Evolutionary conservation across 2,329 filamentous ascomycete species (phyloP).

Genomic region (Hypoxylon sp.): DNA sequence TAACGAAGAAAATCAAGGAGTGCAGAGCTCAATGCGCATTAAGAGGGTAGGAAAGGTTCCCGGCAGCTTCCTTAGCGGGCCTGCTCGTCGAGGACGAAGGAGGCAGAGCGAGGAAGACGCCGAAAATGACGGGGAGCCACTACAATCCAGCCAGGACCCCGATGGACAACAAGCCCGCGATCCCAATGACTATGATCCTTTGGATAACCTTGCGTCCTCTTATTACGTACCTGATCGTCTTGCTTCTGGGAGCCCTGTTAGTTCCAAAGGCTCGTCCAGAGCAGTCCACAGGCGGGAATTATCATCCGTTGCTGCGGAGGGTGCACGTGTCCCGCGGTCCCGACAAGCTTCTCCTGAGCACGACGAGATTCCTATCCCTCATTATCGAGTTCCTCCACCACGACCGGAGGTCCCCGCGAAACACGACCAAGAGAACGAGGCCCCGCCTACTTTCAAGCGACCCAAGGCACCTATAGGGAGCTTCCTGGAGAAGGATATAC

Average conservation of each 20-base stretch:
- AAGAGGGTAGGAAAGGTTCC: slow-evolving; percentile 81
- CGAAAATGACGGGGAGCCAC: slow-evolving; percentile 58
- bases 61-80: slow-evolving; percentile 82
- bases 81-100: slow-evolving; percentile 78
- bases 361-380: slow-evolving; percentile 59
- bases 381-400: slow-evolving; percentile 68
- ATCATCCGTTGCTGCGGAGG: slow-evolving; percentile 48
- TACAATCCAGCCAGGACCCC: slow-evolving; percentile 56
- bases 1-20: slow-evolving; percentile 71
- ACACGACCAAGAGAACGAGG: slow-evolving; percentile 88
- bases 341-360: slow-evolving; percentile 50
- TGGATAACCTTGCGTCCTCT: slow-evolving; percentile 55
- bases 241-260: slow-evolving; percentile 69
- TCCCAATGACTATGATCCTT: slow-evolving; percentile 52
- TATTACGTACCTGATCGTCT: slow-evolving; percentile 64
- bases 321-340: slow-evolving; percentile 46
- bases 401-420: slow-evolving; percentile 69
- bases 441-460: slow-evolving; percentile 75
- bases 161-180: slow-evolving; percentile 56
- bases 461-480: slow-evolving; percentile 66
- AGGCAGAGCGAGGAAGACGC: slow-evolving; percentile 75
- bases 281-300: slow-evolving; percentile 56
- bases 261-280: slow-evolving; percentile 59
- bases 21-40: slow-evolving; percentile 80
- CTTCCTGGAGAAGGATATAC: slow-evolving; percentile 65